Conservation (phyloP, 352 stramenopile species). For the Globisporangium splendens region DNA sequence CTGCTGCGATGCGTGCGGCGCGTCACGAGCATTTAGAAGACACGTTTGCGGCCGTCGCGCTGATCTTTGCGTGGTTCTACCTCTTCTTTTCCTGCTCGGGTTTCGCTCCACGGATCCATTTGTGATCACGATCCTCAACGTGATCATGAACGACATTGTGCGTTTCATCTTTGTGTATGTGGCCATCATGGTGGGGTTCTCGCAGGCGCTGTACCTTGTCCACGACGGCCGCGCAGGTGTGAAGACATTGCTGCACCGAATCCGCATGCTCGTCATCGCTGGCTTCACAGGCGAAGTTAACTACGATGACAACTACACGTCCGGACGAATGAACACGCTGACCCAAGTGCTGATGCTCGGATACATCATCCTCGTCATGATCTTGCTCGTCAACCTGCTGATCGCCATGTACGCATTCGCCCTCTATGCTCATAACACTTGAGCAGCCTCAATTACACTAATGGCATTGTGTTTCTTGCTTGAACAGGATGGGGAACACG, state of each 20-base stretch:
- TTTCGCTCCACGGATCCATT: conserved; percentile 61
- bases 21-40: conserved; percentile 31
- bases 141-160: conserved; percentile 58
- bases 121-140: conserved; percentile 64
- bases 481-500: conserved; percentile 58
- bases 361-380: conserved; percentile 65
- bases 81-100: conserved; percentile 65
- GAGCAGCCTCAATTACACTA: too few relatives aligned
- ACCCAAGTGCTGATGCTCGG: conserved; percentile 49
- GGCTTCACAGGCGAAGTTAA: conserved; percentile 59
- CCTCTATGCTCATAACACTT: too few relatives aligned
- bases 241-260: conserved; percentile 28
- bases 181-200: conserved; percentile 51
- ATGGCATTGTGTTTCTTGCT: too few relatives aligned
- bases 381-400: conserved; percentile 60
- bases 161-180: conserved; percentile 58
- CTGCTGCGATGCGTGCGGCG: conserved; percentile 18
- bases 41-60: conserved; percentile 32
- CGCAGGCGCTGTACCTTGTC: conserved; percentile 52
- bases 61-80: conserved; percentile 63
- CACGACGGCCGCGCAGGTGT: conserved; percentile 36
- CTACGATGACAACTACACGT: conserved; percentile 55
- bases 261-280: conserved; percentile 46
- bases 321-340: conserved; percentile 38
- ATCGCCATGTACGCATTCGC: conserved; percentile 45